Evolutionary conservation across 768 basidiomycete species (phyloP).

Genomic region (Clitopilus hobsonii): DNA sequence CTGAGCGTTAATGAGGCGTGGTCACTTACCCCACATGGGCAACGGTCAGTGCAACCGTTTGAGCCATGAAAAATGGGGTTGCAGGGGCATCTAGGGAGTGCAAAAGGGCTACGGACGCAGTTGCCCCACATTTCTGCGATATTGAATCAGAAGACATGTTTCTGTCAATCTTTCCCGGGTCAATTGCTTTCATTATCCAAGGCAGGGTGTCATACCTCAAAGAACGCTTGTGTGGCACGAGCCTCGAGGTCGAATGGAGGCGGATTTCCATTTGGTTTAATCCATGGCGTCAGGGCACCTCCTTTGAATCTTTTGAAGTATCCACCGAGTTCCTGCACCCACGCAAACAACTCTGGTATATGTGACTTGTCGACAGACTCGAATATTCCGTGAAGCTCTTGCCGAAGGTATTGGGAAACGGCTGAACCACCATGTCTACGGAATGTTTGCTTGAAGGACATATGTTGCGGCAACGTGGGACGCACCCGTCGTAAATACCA

Average conservation of each 20-base stretch:
- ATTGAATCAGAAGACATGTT: slow-evolving; percentile 63
- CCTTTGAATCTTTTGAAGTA: slow-evolving; percentile 90
- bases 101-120: slow-evolving; percentile 86
- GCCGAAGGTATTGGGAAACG: slow-evolving; percentile 79
- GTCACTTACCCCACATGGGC: slow-evolving; percentile 85
- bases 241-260: slow-evolving; percentile 71
- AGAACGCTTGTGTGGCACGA: slow-evolving; percentile 81
- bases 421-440: slow-evolving; percentile 86
- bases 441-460: slow-evolving; percentile 2
- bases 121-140: slow-evolving; percentile 80
- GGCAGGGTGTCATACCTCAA: slow-evolving; percentile 48
- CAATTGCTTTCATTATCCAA: slow-evolving; percentile 1
- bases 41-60: slow-evolving; percentile 74
- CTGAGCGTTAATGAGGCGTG: not conserved
- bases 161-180: slow-evolving; percentile 60
- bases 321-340: slow-evolving; percentile 78
- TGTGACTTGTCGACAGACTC: slow-evolving; percentile 69
- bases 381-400: slow-evolving; percentile 81
- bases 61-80: slow-evolving; percentile 78
- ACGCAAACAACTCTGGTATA: slow-evolving; percentile 71
- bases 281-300: slow-evolving; percentile 73
- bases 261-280: slow-evolving; percentile 25
- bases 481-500: slow-evolving; percentile 89
- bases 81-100: slow-evolving; percentile 83
- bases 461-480: slow-evolving; percentile 4